Conservation (phyloP, 768 basidiomycete genomes). For the Suillus tomentosus region DNA sequence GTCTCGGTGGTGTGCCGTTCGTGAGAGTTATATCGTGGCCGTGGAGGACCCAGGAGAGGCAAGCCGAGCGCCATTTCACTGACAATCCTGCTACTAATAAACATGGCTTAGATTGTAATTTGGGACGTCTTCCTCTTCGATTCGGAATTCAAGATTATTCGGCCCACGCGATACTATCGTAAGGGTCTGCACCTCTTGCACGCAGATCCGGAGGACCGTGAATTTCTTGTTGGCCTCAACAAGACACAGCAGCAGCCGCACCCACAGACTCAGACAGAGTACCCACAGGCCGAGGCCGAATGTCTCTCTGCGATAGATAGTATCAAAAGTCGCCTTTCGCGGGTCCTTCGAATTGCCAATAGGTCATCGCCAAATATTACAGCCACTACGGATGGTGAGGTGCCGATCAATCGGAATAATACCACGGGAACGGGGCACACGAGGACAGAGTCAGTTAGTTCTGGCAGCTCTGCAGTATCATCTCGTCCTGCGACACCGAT, state of each 20-base stretch:
- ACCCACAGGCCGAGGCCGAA: slow-evolving; percentile 34
- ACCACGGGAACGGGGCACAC: slow-evolving; percentile 9
- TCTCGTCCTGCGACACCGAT: slow-evolving; percentile 55
- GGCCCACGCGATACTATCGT: slow-evolving; percentile 88
- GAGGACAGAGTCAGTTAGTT: slow-evolving; percentile 26
- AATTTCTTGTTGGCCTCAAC: slow-evolving; percentile 25
- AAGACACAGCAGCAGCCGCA: slow-evolving; percentile 18
- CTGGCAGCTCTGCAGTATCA: slow-evolving; percentile 39
- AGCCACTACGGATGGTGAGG: slow-evolving; percentile 11
- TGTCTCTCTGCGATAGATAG: slow-evolving; percentile 48
- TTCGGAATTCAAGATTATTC: slow-evolving; percentile 82
- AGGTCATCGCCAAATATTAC: slow-evolving; percentile 19
- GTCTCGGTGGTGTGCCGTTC: slow-evolving; percentile 86
- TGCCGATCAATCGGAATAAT: slow-evolving; percentile 6
- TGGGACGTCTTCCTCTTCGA: slow-evolving; percentile 96
- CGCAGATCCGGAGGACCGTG: slow-evolving; percentile 31
- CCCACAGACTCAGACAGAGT: slow-evolving; percentile 16
- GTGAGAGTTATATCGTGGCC: slow-evolving; percentile 89
- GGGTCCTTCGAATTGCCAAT: slow-evolving; percentile 41
- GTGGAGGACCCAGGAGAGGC: slow-evolving; percentile 88
- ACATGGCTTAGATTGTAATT: slow-evolving; percentile 57
- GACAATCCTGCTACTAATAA: slow-evolving; percentile 3
- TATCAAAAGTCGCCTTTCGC: slow-evolving; percentile 48
- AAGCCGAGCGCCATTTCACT: slow-evolving; percentile 21
- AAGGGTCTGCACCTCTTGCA: slow-evolving; percentile 76